Percentiles rank a stretch among this genome's conserved stretches.
Evolutionary conservation across 164 flowering plant genomes (phyloP).

Genomic region (Magnolia changhungtana): DNA sequence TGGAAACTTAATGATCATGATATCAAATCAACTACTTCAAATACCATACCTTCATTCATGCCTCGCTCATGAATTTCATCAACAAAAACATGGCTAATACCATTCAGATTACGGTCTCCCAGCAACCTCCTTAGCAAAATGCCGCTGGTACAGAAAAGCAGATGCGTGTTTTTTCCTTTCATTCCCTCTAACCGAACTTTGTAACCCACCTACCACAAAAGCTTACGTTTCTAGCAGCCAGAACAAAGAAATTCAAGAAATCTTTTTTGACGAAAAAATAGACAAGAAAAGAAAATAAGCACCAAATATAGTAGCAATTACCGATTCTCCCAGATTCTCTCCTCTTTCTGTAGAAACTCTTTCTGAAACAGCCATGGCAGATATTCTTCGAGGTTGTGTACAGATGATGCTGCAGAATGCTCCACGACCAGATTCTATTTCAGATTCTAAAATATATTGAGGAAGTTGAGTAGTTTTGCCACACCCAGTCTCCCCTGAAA

Average conservation of each 20-base stretch:
- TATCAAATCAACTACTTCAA: background rate
- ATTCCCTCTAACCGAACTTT: constrained; percentile 98
- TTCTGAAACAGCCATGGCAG: constrained; percentile 97
- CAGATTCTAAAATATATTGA: constrained; percentile 88
- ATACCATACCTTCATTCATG: constrained; percentile 86
- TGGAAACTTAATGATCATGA: background rate
- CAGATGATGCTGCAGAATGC: constrained; percentile 96
- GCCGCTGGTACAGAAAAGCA: constrained; percentile 98
- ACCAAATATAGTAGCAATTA: constrained; percentile 29
- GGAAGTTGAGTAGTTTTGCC: constrained; percentile 99
- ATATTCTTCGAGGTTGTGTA: constrained; percentile 98
- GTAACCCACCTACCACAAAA: constrained; percentile 87
- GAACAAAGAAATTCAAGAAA: constrained; percentile 19
- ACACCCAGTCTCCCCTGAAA: constrained; percentile 99
- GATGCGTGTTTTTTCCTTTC: constrained; percentile 97
- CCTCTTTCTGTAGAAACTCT: constrained; percentile 97
- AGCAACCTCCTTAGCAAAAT: constrained; percentile 86
- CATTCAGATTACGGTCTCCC: constrained; percentile 81
- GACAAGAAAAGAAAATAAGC: constrained; percentile 7
- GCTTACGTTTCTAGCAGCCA: constrained; percentile 31
- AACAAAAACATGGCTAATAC: constrained; percentile 96
- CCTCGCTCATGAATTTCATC: constrained; percentile 99
- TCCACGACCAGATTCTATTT: constrained; percentile 97
- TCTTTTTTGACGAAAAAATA: background rate
- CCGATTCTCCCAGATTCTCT: constrained; percentile 96